These are phyloP conservation scores for Suillus fuscotomentosus DNA, from an alignment of 768 basidiomycete species.

Conservation along the genomic window DNA sequence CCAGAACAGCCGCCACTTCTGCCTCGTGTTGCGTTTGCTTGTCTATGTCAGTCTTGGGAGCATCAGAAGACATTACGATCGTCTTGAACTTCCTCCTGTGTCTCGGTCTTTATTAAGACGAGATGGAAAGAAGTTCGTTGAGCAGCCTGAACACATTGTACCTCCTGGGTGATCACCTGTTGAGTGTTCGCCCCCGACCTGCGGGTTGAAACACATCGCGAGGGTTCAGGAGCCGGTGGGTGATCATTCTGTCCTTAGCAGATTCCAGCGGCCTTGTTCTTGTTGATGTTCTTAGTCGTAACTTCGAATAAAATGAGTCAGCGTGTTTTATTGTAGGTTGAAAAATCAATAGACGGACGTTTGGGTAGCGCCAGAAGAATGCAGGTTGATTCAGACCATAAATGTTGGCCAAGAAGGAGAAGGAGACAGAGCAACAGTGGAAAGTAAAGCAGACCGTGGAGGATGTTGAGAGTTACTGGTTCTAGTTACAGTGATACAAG, in stretches of 20 bases:
- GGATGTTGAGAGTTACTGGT: too few species aligned
- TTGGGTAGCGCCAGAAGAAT: too few species aligned
- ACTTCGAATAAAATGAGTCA: constrained; percentile 31
- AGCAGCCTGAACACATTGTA: constrained; percentile 25
- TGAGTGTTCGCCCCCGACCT: constrained; percentile 25
- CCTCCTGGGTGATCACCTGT: constrained; percentile 25
- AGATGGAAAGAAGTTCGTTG: constrained; percentile 33
- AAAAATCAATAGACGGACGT: too few species aligned
- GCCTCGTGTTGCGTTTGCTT: constrained; percentile 27
- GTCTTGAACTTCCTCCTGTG: constrained; percentile 53
- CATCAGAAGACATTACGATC: constrained; percentile 64
- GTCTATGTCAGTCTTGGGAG: constrained; percentile 49
- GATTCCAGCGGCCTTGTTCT: constrained; percentile 35
- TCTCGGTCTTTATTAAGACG: constrained; percentile 32
- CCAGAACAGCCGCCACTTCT: constrained; percentile 40
- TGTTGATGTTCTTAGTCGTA: too few species aligned
- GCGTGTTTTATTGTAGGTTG: too few species aligned
- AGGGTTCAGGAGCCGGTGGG: constrained; percentile 18
- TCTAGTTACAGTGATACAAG: too few species aligned
- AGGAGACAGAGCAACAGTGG: too few species aligned
- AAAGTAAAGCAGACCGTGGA: too few species aligned
- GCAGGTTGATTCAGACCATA: too few species aligned
- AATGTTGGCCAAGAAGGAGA: too few species aligned
- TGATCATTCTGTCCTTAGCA: constrained; percentile 34
- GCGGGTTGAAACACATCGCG: constrained; percentile 20